These are phyloP conservation scores for Pichia eremophila DNA, from an alignment of 805 yeast genomes.

Conservation along the genomic window DNA sequence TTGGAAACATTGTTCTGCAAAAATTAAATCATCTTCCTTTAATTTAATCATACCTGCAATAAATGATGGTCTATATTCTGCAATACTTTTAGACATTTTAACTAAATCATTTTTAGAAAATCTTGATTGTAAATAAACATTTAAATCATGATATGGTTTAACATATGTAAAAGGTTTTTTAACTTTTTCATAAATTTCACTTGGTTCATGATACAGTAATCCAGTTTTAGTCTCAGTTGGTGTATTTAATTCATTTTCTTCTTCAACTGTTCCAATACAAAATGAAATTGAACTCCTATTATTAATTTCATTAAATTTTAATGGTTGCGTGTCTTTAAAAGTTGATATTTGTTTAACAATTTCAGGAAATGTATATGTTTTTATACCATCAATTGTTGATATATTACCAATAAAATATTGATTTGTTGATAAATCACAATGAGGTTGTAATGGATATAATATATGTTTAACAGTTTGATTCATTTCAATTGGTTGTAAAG, in stretches of 20 bases:
- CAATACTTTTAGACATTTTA: constrained; percentile 79
- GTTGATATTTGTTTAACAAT: constrained; percentile 37
- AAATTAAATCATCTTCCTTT: constrained; percentile 84
- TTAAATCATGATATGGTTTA: constrained; percentile 78
- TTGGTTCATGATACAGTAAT: constrained; percentile 49
- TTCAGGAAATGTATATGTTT: constrained; percentile 50
- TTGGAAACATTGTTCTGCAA: constrained; percentile 95
- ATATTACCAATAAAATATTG: constrained; percentile 58
- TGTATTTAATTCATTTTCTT: constrained; percentile 12
- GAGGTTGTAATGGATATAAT: constrained; percentile 22
- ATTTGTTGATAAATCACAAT: constrained; percentile 50
- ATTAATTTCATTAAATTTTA: constrained; percentile 26
- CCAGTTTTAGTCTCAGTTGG: constrained; percentile 27
- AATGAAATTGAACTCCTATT: constrained; percentile 35
- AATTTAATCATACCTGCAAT: constrained; percentile 85
- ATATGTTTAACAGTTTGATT: neutral
- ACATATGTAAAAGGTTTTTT: constrained; percentile 78
- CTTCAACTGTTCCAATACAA: constrained; percentile 36
- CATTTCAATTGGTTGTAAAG: constrained; percentile 7
- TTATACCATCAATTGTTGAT: constrained; percentile 24
- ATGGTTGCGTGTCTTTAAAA: constrained; percentile 32
- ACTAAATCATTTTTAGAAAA: constrained; percentile 58
- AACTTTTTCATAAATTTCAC: constrained; percentile 71
- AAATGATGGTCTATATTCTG: constrained; percentile 84
- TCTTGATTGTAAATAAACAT: constrained; percentile 61